Evolutionary conservation across 176 grass and related monocot species (phyloP).

Genomic region (Tuctoria greenei): DNA sequence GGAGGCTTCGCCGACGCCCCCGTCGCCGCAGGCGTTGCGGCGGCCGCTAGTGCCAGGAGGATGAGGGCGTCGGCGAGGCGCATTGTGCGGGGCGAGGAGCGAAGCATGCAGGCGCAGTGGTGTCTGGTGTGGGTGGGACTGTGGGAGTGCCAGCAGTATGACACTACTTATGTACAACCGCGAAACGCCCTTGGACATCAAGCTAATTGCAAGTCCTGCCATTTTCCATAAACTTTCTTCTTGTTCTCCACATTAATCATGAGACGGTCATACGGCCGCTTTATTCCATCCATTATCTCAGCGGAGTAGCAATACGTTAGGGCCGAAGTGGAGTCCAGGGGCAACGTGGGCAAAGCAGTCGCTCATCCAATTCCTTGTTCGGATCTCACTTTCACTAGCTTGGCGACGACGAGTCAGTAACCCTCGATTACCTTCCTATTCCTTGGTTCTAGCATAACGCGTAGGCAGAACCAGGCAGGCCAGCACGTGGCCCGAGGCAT

Average conservation of each 20-base stretch:
- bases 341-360: not conserved
- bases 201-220: constrained; percentile 6
- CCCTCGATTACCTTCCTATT: no score
- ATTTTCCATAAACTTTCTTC: not conserved
- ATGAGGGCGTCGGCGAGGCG: not conserved
- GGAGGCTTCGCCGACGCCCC: not conserved
- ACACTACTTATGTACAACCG: not conserved
- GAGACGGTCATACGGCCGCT: not conserved
- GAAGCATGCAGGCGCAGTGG: not conserved
- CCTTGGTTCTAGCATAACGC: not conserved
- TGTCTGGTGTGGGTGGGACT: constrained; percentile 10
- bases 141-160: constrained; percentile 27
- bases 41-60: not conserved
- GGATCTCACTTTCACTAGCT: not conserved
- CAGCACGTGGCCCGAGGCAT: no score
- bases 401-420: not conserved
- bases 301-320: not conserved
- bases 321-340: not conserved
- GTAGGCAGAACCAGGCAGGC: no score
- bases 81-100: constrained; percentile 12
- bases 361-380: not conserved
- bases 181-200: constrained; percentile 1
- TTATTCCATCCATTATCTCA: no score
- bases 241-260: not conserved
- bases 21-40: not conserved